These are phyloP conservation scores for Lomentospora prolificans DNA, from an alignment of 2,329 filamentous ascomycete genomes.

Conservation along the genomic window DNA sequence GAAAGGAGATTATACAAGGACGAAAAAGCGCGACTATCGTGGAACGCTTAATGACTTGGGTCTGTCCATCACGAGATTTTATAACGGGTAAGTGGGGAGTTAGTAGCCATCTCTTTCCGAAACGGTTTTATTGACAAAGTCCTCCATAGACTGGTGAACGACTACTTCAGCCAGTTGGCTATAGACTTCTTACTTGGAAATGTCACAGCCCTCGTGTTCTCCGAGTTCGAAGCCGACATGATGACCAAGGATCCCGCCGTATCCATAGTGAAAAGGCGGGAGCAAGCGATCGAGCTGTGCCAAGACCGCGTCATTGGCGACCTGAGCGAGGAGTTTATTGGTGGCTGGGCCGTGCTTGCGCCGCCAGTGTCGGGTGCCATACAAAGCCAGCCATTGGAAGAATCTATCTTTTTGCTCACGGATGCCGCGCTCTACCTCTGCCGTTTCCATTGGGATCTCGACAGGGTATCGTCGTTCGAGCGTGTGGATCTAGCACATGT, in stretches of 20 bases:
- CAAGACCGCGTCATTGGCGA: constrained; percentile 79
- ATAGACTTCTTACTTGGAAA: constrained; percentile 93
- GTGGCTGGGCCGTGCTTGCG: constrained; percentile 80
- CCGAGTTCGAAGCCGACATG: constrained; percentile 90
- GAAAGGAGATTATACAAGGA: constrained; percentile 94
- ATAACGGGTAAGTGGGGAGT: constrained; percentile 46
- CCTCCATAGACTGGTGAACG: constrained; percentile 91
- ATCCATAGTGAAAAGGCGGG: constrained; percentile 72
- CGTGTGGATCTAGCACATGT: constrained; percentile 70
- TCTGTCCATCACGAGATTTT: constrained; percentile 70
- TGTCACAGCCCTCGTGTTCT: constrained; percentile 74
- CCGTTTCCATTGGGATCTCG: constrained; percentile 86
- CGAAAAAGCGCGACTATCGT: constrained; percentile 78
- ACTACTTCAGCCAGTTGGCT: constrained; percentile 90
- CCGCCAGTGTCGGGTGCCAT: constrained; percentile 63
- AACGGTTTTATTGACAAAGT: background rate
- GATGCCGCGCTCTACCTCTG: constrained; percentile 80
- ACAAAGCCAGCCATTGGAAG: constrained; percentile 67
- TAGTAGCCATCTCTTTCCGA: background rate
- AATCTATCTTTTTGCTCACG: constrained; percentile 79
- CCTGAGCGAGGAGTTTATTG: constrained; percentile 72
- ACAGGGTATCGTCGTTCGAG: constrained; percentile 91
- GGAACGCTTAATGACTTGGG: constrained; percentile 88
- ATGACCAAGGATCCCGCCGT: constrained; percentile 87
- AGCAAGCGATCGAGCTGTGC: constrained; percentile 82